Evolutionary conservation across 2,329 filamentous ascomycete genomes (phyloP).

Genomic region (Aspergillus fumigatiaffinis): DNA sequence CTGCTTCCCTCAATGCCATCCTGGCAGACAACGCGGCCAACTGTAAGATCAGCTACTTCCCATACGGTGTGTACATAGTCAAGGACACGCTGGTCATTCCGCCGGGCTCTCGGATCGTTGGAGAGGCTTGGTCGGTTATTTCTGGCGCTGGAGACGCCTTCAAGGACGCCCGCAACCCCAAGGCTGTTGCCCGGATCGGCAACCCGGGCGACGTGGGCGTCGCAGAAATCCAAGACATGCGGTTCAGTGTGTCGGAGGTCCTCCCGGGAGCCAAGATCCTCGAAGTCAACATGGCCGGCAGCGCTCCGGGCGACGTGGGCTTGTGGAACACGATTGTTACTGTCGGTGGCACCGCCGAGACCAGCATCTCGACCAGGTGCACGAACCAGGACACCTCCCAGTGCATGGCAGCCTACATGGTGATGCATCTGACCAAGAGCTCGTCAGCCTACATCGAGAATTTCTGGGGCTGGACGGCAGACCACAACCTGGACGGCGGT

Average conservation of each 20-base stretch:
- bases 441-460: constrained; percentile 55
- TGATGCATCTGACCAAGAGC: constrained; percentile 49
- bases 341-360: constrained; percentile 46
- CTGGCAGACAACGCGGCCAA: constrained; percentile 25
- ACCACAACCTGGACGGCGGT: constrained; percentile 48
- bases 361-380: constrained; percentile 39
- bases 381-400: constrained; percentile 28
- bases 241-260: constrained; percentile 49
- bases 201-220: constrained; percentile 47
- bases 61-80: constrained; percentile 39
- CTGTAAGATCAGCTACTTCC: constrained; percentile 32
- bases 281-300: constrained; percentile 51
- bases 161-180: constrained; percentile 41
- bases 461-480: constrained; percentile 47
- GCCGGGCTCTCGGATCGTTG: constrained; percentile 49
- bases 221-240: constrained; percentile 51
- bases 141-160: constrained; percentile 48
- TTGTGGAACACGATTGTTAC: constrained; percentile 48
- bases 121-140: constrained; percentile 53
- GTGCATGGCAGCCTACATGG: constrained; percentile 49
- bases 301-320: constrained; percentile 47
- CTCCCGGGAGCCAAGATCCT: constrained; percentile 44
- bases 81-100: constrained; percentile 46
- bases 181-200: constrained; percentile 51
- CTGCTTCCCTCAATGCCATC: constrained; percentile 32